These are phyloP conservation scores for Trametes coccinea DNA, from an alignment of 768 basidiomycete species.

Conservation along the genomic window DNA sequence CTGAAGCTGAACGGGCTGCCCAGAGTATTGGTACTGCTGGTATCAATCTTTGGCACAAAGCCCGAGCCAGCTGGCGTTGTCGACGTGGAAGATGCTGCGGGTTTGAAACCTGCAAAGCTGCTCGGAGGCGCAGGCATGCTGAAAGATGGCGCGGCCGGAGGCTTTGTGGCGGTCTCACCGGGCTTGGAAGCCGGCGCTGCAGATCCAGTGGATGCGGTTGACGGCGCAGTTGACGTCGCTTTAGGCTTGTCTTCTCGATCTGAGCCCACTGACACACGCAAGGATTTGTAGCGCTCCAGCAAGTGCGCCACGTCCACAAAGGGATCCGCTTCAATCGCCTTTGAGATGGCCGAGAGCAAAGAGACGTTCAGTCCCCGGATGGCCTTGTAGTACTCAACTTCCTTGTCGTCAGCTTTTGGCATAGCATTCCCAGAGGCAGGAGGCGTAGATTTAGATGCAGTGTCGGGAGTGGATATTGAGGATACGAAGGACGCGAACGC, in stretches of 20 bases:
- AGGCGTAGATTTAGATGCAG: constrained; percentile 20
- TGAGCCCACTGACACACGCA: constrained; percentile 55
- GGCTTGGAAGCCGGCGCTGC: not conserved
- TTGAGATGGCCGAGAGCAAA: constrained; percentile 56
- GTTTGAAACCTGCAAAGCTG: constrained; percentile 39
- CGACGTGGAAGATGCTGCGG: constrained; percentile 22
- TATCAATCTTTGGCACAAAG: constrained; percentile 10
- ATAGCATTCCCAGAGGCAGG: not conserved
- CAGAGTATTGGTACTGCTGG: constrained; percentile 2
- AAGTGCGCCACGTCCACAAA: constrained; percentile 63
- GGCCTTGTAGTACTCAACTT: constrained; percentile 61
- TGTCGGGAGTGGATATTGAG: constrained; percentile 10
- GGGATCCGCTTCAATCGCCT: constrained; percentile 65
- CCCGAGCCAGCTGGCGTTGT: constrained; percentile 4
- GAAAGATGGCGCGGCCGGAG: constrained; percentile 1
- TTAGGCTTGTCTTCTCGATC: constrained; percentile 46
- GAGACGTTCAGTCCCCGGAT: constrained; percentile 77
- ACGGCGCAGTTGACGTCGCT: not conserved
- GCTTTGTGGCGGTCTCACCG: constrained; percentile 1
- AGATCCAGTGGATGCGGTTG: not conserved
- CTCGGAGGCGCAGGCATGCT: constrained; percentile 42
- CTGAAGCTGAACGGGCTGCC: constrained; percentile 20
- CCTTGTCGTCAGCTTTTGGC: constrained; percentile 31
- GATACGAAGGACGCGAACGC: constrained; percentile 51
- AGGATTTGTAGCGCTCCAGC: constrained; percentile 57